Base-by-base conservation (phyloP, 1,284 basidiomycete species). In the Ustilago shanxiensis region DNA sequence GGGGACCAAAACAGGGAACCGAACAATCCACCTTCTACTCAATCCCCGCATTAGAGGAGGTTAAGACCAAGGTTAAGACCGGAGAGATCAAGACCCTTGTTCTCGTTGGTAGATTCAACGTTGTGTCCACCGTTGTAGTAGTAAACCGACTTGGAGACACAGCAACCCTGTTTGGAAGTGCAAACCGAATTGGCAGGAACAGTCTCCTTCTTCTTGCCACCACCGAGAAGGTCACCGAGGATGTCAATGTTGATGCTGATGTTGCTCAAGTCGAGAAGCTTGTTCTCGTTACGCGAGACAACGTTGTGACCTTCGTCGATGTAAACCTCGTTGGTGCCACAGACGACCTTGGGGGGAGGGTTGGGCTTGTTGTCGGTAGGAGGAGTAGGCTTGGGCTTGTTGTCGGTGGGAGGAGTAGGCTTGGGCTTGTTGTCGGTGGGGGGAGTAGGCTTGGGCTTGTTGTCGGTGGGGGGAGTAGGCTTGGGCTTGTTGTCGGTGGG, bases 101-200 rank as follows among this genome's bases (percentile, higher is more conserved):
- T 78, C 44, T 58, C 54, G 71, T 70, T 73, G 60, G 53, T 50
- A 1, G 41, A 49, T 29, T 72, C 24, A 14, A 53, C 44, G 66
- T 77, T 77, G 75, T 77, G 62, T 13, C 75, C 75, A 35, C 75
- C 75, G 57, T 77, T 61, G 73, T 76, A 76, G 71, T 74, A 65
- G 63, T 69, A 72, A n/a, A 61, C 64, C 35, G 47, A 52, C 64
- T 67, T 64, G 64, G 41, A 5, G 16, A 73, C 71, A 26, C 75
- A 77, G 75, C 75, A 77, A 5, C 71, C 75, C 33, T 56, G 16
- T 20, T 52, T 62, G 29, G 60, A 20, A 3, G 45, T 61, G 71
- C 75, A 77, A 7, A 31, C 53, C 13, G 70, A 73, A 54, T 50
- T 31, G 18, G 66, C 75, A 9, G 64, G 39, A 16, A 73, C 75